A percentile compares a stretch with the other conserved stretches of the same genome.
Evolutionary conservation across 306 rosid species (phyloP).

Genomic region (Quercus bicolor): DNA sequence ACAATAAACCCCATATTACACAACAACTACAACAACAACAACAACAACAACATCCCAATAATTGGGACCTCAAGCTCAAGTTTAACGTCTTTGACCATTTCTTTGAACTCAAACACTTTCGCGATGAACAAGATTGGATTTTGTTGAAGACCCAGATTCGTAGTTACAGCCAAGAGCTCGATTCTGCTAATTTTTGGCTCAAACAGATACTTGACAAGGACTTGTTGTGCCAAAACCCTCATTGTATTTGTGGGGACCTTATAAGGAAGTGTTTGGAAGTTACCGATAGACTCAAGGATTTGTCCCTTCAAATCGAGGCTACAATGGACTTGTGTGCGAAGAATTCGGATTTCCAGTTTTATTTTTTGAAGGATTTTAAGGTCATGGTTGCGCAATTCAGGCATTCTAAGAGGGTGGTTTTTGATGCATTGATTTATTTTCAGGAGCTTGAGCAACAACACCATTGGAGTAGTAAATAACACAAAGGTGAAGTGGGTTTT

Average conservation of each 20-base stretch:
- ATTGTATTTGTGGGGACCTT: neutral
- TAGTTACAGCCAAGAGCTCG: neutral
- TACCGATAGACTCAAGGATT: neutral
- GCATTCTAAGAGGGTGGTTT: neutral
- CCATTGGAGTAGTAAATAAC: neutral
- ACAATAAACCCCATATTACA: no score
- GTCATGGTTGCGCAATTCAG: neutral
- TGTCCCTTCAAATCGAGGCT: neutral
- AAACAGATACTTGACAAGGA: neutral
- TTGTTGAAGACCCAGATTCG: slow-evolving; percentile 3
- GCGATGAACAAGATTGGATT: neutral
- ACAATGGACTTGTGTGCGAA: slow-evolving; percentile 2
- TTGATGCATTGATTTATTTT: slow-evolving; percentile 2
- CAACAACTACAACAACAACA: no score
- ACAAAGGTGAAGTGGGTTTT: neutral
- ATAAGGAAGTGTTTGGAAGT: slow-evolving; percentile 6
- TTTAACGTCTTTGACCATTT: neutral
- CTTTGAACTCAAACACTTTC: neutral
- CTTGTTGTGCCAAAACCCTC: neutral
- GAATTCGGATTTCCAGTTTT: neutral
- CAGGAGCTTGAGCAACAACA: slow-evolving; percentile 11
- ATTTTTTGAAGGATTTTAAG: neutral
- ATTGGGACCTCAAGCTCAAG: neutral
- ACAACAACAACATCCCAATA: neutral
- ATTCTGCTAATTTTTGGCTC: neutral